Conservation (phyloP, 257 asterid genomes). For the Scutellaria galericulata region DNA sequence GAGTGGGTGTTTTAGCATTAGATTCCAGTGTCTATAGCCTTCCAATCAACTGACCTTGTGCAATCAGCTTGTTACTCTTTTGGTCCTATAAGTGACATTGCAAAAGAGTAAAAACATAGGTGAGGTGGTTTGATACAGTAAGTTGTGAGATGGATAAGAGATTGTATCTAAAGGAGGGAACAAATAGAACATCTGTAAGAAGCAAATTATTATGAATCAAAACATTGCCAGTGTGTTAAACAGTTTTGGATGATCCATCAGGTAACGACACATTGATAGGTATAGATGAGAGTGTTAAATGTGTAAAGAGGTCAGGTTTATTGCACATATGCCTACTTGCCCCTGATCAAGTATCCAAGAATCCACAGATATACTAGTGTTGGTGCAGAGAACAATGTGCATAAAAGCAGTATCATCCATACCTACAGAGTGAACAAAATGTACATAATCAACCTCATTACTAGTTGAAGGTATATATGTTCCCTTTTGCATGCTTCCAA, state of each 20-base stretch:
- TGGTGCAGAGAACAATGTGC: too few relatives aligned
- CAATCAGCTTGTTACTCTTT: not conserved
- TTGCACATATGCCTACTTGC: not conserved
- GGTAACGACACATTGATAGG: too few relatives aligned
- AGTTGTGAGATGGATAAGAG: not conserved
- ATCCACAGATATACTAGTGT: too few relatives aligned
- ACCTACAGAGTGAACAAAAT: too few relatives aligned
- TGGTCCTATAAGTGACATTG: not conserved
- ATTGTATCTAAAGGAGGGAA: not conserved
- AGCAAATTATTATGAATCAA: too few relatives aligned
- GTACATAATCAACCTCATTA: too few relatives aligned
- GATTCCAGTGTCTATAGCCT: not conserved
- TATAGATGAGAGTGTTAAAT: too few relatives aligned
- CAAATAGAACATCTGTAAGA: not conserved
- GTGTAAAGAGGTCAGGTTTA: not conserved
- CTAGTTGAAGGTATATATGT: too few relatives aligned
- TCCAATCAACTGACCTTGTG: not conserved
- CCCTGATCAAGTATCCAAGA: not conserved
- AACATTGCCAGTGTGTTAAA: too few relatives aligned
- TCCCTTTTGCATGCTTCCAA: too few relatives aligned
- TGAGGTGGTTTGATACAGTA: not conserved
- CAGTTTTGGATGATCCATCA: too few relatives aligned
- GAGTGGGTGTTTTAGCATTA: not conserved
- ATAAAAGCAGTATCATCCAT: too few relatives aligned
- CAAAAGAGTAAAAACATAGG: not conserved